These are phyloP conservation scores for Talaromyces islandicus DNA, from an alignment of 2,329 filamentous ascomycete species.

Conservation along the genomic window DNA sequence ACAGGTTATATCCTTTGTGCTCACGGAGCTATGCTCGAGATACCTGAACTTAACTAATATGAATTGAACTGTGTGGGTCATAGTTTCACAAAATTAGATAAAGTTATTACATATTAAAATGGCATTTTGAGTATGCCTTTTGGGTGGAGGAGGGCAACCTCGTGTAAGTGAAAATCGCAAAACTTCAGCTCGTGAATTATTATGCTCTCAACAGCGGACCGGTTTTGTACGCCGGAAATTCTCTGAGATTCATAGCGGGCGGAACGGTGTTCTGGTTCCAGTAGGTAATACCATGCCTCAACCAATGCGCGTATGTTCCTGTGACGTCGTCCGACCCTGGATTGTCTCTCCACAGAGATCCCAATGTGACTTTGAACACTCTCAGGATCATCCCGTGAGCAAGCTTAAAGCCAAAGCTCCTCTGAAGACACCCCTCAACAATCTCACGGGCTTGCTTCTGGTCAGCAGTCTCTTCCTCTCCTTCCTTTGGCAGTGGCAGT, in stretches of 20 bases:
- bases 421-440: constrained; percentile 45
- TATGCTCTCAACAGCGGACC: constrained; percentile 4
- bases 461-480: constrained; percentile 38
- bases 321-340: constrained; percentile 43
- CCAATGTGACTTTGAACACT: constrained; percentile 46
- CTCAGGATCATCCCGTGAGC: constrained; percentile 50
- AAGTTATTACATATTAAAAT: neutral
- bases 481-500: constrained; percentile 30
- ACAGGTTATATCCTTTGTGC: too few species aligned
- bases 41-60: too few species aligned
- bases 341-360: constrained; percentile 49
- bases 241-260: constrained; percentile 2
- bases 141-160: too few species aligned
- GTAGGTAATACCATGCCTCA: constrained; percentile 42
- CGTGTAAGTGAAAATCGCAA: neutral
- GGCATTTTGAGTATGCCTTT: too few species aligned
- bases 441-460: constrained; percentile 47
- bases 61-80: too few species aligned
- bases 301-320: constrained; percentile 51
- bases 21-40: too few species aligned
- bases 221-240: constrained; percentile 1
- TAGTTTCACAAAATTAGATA: neutral
- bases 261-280: constrained; percentile 43
- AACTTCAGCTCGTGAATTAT: neutral
- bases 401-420: constrained; percentile 52